A percentile compares a stretch with the other conserved stretches of the same genome.
phyloP scores from a whole-genome alignment of 768 basidiomycete genomes.

The Mycena olivaceomarginata region DNA sequence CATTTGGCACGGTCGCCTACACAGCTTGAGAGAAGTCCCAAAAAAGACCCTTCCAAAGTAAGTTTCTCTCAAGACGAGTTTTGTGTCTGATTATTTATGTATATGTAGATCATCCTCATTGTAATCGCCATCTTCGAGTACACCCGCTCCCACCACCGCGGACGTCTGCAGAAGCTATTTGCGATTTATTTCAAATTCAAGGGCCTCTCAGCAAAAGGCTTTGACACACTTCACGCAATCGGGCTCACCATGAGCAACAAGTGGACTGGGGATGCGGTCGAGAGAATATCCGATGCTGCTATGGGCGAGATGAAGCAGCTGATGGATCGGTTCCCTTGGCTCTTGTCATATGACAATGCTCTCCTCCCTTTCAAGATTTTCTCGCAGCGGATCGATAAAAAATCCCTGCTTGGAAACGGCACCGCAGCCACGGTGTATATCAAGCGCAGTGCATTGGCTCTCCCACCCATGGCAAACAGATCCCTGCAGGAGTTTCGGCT shows the following conservation, averaged over 20 bases:
- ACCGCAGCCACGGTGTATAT: constrained; percentile 59
- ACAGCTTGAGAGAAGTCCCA: too few species aligned
- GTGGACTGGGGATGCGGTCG: constrained; percentile 45
- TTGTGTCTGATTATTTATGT: neutral
- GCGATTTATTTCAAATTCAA: constrained; percentile 50
- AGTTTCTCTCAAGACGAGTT: too few species aligned
- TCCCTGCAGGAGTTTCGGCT: constrained; percentile 47
- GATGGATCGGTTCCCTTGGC: constrained; percentile 53
- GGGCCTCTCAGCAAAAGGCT: constrained; percentile 46
- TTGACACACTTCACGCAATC: constrained; percentile 49
- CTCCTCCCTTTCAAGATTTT: constrained; percentile 58
- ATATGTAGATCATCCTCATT: constrained; percentile 5
- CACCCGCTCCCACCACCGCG: constrained; percentile 23
- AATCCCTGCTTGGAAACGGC: constrained; percentile 57
- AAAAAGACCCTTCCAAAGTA: too few species aligned
- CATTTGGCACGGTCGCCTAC: too few species aligned
- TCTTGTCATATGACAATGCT: constrained; percentile 60
- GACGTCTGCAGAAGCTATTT: constrained; percentile 49
- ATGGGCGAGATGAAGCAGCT: constrained; percentile 49
- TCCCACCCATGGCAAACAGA: constrained; percentile 44
- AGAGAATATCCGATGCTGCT: constrained; percentile 48
- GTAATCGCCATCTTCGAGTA: constrained; percentile 15
- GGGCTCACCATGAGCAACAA: constrained; percentile 50
- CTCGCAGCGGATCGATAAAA: constrained; percentile 60
- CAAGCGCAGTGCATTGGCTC: constrained; percentile 46